These are phyloP conservation scores for Aspergillus indologenus DNA, from an alignment of 495 filamentous ascomycete species.

Conservation along the genomic window DNA sequence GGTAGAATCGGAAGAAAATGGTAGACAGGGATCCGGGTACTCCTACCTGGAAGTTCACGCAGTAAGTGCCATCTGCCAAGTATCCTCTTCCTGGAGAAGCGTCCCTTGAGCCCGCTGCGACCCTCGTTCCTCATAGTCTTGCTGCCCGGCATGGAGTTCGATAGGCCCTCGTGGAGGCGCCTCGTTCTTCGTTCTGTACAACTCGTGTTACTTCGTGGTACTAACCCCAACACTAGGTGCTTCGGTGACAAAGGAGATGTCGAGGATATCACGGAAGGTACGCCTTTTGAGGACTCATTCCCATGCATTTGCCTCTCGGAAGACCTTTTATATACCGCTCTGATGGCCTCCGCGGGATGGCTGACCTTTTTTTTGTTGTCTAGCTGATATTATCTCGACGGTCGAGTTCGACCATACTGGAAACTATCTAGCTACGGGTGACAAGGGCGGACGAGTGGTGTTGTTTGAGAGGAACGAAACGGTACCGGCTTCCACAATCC, in stretches of 20 bases:
- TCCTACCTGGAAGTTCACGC: slow-evolving; percentile 99
- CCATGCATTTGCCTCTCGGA: not conserved
- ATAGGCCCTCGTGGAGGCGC: too few species aligned
- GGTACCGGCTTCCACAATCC: slow-evolving; percentile 44
- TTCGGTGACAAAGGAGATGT: slow-evolving; percentile 99
- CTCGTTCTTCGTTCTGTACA: not conserved
- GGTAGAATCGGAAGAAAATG: slow-evolving; percentile 65
- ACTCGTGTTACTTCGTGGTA: slow-evolving; percentile 1
- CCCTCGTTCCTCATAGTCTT: not conserved
- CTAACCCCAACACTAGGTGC: slow-evolving; percentile 59
- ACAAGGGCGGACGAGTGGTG: slow-evolving; percentile 95
- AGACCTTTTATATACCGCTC: not conserved
- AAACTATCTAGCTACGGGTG: slow-evolving; percentile 95
- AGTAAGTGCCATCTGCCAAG: slow-evolving; percentile 63
- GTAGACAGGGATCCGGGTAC: slow-evolving; percentile 90
- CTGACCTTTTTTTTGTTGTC: slow-evolving; percentile 18
- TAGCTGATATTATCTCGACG: slow-evolving; percentile 98
- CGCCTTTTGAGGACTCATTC: slow-evolving; percentile 13
- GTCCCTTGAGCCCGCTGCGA: not conserved
- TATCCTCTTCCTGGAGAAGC: not conserved
- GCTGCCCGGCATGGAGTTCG: too few species aligned
- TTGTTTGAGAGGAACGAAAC: slow-evolving; percentile 98
- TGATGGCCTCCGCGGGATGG: not conserved
- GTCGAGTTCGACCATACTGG: slow-evolving; percentile 99
- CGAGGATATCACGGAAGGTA: slow-evolving; percentile 99